phyloP scores from a whole-genome alignment of 441 rosid genomes.

The Erodium texanum region DNA sequence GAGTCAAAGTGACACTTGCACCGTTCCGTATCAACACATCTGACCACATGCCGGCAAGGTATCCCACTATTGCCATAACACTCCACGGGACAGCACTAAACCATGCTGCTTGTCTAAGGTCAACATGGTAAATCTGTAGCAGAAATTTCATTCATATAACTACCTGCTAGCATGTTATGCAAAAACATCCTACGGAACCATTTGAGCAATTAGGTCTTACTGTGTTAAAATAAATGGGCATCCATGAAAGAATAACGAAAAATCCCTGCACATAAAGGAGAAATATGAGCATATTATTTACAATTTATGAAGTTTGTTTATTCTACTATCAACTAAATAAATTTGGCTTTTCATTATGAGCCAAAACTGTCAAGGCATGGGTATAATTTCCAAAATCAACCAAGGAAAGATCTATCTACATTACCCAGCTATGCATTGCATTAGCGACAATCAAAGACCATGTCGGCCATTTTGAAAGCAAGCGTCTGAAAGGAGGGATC shows the following conservation, averaged over 20 bases:
- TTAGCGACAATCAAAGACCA: constrained; percentile 91
- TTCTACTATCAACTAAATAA: not conserved
- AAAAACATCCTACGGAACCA: constrained; percentile 8
- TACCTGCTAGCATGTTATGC: not conserved
- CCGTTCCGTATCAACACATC: constrained; percentile 65
- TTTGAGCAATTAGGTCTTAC: constrained; percentile 36
- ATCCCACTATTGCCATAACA: constrained; percentile 87
- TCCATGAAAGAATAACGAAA: constrained; percentile 95
- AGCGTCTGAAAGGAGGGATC: constrained; percentile 69
- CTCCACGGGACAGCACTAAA: constrained; percentile 92
- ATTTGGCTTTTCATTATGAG: not conserved
- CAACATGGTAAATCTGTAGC: constrained; percentile 69
- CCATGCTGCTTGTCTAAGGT: constrained; percentile 95
- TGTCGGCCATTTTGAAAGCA: constrained; percentile 82
- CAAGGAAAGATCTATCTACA: constrained; percentile 11
- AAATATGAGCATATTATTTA: not conserved
- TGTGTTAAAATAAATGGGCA: constrained; percentile 87
- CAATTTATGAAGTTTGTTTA: not conserved
- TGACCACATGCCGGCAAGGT: constrained; percentile 69
- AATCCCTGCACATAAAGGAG: constrained; percentile 52
- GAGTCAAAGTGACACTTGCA: constrained; percentile 63
- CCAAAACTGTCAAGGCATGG: not conserved
- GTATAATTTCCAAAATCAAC: constrained; percentile 1
- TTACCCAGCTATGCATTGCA: constrained; percentile 96
- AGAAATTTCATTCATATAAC: constrained; percentile 8